phyloP scores from a whole-genome alignment of 225 moss, liverwort and hornwort species.

The Antitrichia curtipendula region DNA sequence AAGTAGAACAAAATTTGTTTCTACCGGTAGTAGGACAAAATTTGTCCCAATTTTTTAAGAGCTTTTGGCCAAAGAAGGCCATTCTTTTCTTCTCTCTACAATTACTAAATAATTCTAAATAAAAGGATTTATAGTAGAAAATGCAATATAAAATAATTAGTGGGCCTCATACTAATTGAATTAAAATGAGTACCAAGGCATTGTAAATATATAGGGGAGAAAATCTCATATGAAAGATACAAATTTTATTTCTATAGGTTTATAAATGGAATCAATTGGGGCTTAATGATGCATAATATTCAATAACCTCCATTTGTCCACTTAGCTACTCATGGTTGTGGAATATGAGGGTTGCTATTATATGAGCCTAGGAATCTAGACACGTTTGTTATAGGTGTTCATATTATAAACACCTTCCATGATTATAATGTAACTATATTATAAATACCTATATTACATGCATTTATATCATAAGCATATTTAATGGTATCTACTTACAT shows the following conservation, averaged over 20 bases:
- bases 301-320: accelerated
- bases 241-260: not conserved
- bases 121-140: not conserved
- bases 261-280: too few relatives aligned
- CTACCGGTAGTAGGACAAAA: too few relatives aligned
- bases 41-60: not conserved
- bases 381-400: too few relatives aligned
- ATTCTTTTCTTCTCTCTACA: not conserved
- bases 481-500: accelerated
- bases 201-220: not conserved
- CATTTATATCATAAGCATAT: too few relatives aligned
- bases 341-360: not conserved
- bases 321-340: accelerated
- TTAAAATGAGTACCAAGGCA: accelerated
- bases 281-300: not conserved
- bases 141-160: not conserved
- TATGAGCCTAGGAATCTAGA: accelerated
- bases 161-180: not conserved
- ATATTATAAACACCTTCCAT: not conserved
- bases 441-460: not conserved
- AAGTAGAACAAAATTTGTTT: not conserved
- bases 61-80: accelerated
- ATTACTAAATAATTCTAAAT: not conserved
- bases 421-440: not conserved
- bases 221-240: not conserved